Evolutionary conservation across 129 eudicot genomes (phyloP).

Genomic region (Mikania micrantha): DNA sequence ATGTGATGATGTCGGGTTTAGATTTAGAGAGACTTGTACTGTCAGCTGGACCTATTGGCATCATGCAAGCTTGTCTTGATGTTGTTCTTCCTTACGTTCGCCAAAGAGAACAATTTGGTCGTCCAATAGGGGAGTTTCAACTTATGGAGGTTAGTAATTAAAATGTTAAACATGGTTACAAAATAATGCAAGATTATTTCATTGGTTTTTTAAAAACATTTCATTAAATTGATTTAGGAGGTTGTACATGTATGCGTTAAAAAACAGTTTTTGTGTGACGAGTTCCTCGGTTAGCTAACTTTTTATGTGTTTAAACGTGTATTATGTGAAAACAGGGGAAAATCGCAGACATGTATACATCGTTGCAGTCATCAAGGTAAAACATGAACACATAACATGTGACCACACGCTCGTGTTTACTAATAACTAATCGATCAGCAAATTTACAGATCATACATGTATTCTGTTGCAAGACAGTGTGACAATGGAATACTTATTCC

Average conservation of each 20-base stretch:
- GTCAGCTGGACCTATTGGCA: conserved; percentile 81
- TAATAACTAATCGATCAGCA: too few species aligned
- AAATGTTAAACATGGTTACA: background rate
- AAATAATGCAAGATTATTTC: background rate
- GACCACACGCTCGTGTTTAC: background rate
- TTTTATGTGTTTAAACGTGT: too few species aligned
- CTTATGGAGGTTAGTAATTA: conserved; percentile 66
- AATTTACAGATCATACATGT: conserved; percentile 72
- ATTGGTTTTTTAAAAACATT: too few species aligned
- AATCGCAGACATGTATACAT: conserved; percentile 91
- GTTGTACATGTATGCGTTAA: too few species aligned
- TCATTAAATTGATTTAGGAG: too few species aligned
- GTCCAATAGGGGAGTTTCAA: conserved; percentile 81
- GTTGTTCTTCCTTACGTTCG: conserved; percentile 77
- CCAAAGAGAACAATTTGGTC: conserved; percentile 83
- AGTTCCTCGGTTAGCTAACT: too few species aligned
- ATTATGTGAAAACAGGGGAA: conserved; percentile 57
- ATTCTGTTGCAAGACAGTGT: conserved; percentile 94
- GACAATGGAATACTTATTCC: conserved; percentile 68
- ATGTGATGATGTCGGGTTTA: conserved; percentile 91
- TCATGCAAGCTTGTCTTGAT: conserved; percentile 95
- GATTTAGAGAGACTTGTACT: conserved; percentile 88
- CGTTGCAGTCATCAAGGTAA: conserved; percentile 90
- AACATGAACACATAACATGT: background rate
- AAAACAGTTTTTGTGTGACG: too few species aligned